Evolutionary conservation across 208 protist species (phyloP).

Genomic region (Leishmania major): DNA sequence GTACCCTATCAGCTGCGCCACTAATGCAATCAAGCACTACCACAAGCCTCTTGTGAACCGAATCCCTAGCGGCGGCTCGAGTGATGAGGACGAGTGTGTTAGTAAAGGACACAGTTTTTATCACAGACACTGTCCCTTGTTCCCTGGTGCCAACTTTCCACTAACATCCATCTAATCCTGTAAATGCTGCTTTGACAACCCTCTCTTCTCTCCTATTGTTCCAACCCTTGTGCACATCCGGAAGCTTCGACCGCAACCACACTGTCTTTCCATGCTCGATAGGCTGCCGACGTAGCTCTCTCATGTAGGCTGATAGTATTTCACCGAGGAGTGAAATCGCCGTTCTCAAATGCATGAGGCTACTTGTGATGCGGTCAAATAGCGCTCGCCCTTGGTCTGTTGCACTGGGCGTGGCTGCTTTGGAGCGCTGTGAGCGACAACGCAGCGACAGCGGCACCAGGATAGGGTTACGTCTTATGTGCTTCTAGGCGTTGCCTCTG

Average conservation of each 20-base stretch:
- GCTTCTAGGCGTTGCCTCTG: no score
- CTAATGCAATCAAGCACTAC: neutral
- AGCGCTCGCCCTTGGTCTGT: no score
- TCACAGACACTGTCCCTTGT: neutral
- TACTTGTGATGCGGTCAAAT: neutral
- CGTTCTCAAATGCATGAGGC: neutral
- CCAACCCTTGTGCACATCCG: neutral
- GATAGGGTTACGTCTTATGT: no score
- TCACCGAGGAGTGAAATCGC: neutral
- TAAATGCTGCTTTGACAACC: neutral
- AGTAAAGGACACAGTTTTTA: neutral
- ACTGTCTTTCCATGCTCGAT: neutral
- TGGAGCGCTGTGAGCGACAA: no score
- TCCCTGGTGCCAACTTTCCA: neutral
- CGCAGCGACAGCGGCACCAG: no score
- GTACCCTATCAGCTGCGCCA: neutral
- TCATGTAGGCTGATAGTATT: neutral
- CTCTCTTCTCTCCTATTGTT: neutral
- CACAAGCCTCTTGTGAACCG: neutral
- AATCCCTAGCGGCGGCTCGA: neutral
- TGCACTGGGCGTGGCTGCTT: no score
- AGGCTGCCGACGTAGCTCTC: neutral
- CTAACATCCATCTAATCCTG: neutral
- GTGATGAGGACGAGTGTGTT: neutral
- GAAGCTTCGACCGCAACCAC: neutral